Base-by-base conservation (phyloP, 2,329 filamentous ascomycete species). In the Lachnellula arida region DNA sequence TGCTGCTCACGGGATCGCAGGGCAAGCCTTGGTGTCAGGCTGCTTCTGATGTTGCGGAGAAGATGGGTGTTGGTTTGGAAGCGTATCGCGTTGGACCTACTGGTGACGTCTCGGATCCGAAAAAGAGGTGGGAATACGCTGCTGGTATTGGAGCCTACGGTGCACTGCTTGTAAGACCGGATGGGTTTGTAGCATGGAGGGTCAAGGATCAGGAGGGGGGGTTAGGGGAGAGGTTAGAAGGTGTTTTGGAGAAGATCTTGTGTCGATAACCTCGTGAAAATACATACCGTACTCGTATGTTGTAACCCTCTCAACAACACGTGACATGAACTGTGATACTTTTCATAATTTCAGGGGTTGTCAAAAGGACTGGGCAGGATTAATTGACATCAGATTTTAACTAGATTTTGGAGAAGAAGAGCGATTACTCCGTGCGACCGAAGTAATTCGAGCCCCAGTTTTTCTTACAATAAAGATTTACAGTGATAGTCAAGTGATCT, bases 181-280 rank as follows among this genome's bases (percentile, higher is more conserved):
- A 74, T 63, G 69, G 67, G 0, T 68, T 70, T 60, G 63, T 73
- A 46, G 67, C 66, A 1, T 74, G 71, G 70, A 55, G 63, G 22
- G 49, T 35, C 4, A 56, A 57, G 22, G 47, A 49, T 19, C 19
- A 53, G 37, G n/a, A 44, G 32, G 51, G n/a, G n/a, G 50, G 46
- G 19, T 52, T 48, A 6, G 25, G 25, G 12, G 43, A 48, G 23
- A 55, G 39, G 35, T 28, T 60, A 19, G 37, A 56, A 25, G 50
- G 28, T 22, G 51, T 54, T 22, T 42, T 53, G 15, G 8, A 49
- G 9, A 17, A 48, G 40, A 49, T 52, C 42, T 32, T 56, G 15
- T 49, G 37, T 23, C 32, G 40, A 25, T 32, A 46, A 14, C 3
- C 14, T 32, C 9, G 28, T 11, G 28, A 3, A 32, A 32, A 8